Evolutionary conservation across 208 protist species (phyloP).

Genomic region (Plasmodiophora brassicae): DNA sequence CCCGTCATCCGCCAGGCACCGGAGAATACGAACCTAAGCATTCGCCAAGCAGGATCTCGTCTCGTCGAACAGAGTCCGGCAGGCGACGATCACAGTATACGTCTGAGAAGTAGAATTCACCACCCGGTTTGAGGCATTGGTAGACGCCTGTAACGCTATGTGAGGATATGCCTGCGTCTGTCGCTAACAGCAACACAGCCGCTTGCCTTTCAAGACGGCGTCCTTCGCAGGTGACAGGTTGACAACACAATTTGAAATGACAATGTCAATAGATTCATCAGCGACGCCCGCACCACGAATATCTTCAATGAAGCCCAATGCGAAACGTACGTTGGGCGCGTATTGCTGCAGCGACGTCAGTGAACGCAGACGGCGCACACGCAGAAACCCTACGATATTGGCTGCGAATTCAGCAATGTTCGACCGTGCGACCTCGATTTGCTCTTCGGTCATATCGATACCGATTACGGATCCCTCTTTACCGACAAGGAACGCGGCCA

Average conservation of each 20-base stretch:
- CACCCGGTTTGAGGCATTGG: constrained; percentile 45
- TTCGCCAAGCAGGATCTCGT: constrained; percentile 50
- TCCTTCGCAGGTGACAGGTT: constrained; percentile 53
- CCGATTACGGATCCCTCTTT: constrained; percentile 41
- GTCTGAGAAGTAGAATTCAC: constrained; percentile 52
- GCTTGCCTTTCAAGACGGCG: too few species aligned
- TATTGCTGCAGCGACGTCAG: constrained; percentile 35
- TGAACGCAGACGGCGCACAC: too few species aligned
- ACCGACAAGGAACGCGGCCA: constrained; percentile 34
- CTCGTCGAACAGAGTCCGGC: not conserved
- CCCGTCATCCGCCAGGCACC: not conserved
- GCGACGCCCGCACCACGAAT: not conserved
- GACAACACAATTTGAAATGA: constrained; percentile 56
- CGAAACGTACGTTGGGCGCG: constrained; percentile 42
- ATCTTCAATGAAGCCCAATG: constrained; percentile 52
- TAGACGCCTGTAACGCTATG: too few species aligned
- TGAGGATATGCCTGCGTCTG: too few species aligned
- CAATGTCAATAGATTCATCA: constrained; percentile 42
- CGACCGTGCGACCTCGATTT: constrained; percentile 37
- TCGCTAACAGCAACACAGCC: too few species aligned
- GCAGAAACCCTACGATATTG: not conserved
- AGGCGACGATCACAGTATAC: constrained; percentile 27
- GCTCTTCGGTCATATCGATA: constrained; percentile 55
- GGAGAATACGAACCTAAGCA: constrained; percentile 37
- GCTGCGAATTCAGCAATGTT: constrained; percentile 8